Percentiles rank a stretch among this genome's conserved stretches.
These are phyloP conservation scores for Plasmodium gonderi DNA, from an alignment of 169 alveolate genomes.

Conservation along the genomic window DNA sequence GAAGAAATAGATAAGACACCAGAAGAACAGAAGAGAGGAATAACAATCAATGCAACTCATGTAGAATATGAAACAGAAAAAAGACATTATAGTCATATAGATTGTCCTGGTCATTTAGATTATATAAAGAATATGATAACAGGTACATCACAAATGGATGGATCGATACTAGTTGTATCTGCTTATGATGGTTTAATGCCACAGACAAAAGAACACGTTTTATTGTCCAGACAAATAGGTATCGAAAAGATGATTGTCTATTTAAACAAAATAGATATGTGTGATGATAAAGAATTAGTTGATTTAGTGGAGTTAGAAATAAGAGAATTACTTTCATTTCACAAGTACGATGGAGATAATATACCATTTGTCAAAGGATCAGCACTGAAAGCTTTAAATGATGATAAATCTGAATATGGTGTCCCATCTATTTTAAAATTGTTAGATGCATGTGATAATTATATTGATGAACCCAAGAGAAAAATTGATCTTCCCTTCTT, in stretches of 20 bases:
- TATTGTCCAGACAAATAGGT: constrained; percentile 93
- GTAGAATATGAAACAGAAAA: constrained; percentile 90
- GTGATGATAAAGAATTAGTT: constrained; percentile 92
- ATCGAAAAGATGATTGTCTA: constrained; percentile 92
- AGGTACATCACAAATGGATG: constrained; percentile 97
- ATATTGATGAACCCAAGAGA: constrained; percentile 89
- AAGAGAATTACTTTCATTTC: constrained; percentile 89
- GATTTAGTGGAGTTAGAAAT: constrained; percentile 97
- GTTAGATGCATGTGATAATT: constrained; percentile 90
- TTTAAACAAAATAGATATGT: constrained; percentile 94
- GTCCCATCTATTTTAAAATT: constrained; percentile 85
- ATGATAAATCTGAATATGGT: constrained; percentile 82
- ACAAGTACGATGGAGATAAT: constrained; percentile 93
- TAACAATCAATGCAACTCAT: constrained; percentile 94
- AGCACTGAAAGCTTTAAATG: constrained; percentile 92
- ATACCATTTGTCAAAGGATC: constrained; percentile 93
- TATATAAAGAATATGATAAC: constrained; percentile 97
- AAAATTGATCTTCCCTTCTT: constrained; percentile 90
- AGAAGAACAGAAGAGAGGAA: constrained; percentile 95
- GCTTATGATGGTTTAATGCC: constrained; percentile 98
- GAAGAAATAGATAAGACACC: constrained; percentile 93
- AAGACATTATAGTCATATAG: constrained; percentile 96
- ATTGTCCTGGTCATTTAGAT: constrained; percentile 98
- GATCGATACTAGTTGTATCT: constrained; percentile 95
- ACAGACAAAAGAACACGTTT: constrained; percentile 92